These are phyloP conservation scores for Argentina anserina DNA, from an alignment of 306 rosid genomes.

Conservation along the genomic window DNA sequence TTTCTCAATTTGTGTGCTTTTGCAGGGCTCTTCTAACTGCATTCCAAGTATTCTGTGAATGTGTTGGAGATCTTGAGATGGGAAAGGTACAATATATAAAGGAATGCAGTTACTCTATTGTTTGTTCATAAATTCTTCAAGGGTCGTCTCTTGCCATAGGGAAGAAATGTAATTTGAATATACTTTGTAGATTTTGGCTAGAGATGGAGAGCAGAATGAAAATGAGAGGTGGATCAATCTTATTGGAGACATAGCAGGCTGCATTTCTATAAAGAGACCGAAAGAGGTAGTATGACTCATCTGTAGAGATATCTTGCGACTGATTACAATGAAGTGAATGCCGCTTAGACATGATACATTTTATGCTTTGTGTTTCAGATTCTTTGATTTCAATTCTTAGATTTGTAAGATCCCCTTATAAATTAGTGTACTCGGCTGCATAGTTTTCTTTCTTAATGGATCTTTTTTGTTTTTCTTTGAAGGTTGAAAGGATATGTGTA, in stretches of 20 bases:
- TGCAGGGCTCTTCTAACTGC: constrained; percentile 89
- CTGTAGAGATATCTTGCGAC: background rate
- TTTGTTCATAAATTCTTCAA: constrained; percentile 1
- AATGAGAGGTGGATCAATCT: constrained; percentile 94
- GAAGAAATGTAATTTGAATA: constrained; percentile 21
- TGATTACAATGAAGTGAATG: background rate
- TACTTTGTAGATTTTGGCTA: constrained; percentile 68
- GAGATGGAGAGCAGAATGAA: constrained; percentile 86
- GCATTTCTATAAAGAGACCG: constrained; percentile 93
- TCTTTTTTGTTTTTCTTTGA: constrained; percentile 6
- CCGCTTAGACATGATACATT: background rate
- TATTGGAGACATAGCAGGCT: constrained; percentile 82
- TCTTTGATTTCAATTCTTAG: background rate
- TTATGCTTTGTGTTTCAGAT: background rate
- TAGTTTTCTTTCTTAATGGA: constrained; percentile 10
- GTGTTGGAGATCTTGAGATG: constrained; percentile 99
- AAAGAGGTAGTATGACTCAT: constrained; percentile 66
- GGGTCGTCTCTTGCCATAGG: constrained; percentile 15
- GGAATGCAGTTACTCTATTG: background rate
- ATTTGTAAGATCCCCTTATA: background rate
- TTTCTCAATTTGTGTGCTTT: constrained; percentile 19
- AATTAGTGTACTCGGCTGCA: background rate
- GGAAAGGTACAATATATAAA: constrained; percentile 67
- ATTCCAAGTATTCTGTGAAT: constrained; percentile 95
- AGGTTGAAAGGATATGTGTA: constrained; percentile 82